Conservation (phyloP, 2,329 filamentous ascomycete species). For the Gnomoniopsis smithogilvyi region DNA sequence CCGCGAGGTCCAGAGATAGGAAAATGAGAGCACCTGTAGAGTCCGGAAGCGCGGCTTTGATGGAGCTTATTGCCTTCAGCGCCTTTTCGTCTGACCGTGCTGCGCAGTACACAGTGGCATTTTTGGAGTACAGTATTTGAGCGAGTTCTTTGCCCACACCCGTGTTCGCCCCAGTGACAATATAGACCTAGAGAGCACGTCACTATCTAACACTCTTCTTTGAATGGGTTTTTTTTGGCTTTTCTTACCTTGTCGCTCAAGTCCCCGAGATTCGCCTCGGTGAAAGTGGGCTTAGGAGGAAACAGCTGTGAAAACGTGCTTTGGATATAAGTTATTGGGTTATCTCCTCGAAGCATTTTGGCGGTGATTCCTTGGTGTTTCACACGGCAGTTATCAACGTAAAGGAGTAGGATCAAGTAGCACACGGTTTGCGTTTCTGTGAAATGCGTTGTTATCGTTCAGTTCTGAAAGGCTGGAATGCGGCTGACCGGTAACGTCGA, state of each 20-base stretch:
- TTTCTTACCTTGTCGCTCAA: constrained; percentile 23
- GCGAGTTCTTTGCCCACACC: constrained; percentile 46
- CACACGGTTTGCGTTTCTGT: too few species aligned
- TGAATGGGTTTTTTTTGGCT: too few species aligned
- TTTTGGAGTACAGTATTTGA: constrained; percentile 46
- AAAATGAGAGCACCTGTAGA: constrained; percentile 30
- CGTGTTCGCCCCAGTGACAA: constrained; percentile 38
- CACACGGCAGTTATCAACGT: too few species aligned
- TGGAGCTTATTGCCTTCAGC: constrained; percentile 36
- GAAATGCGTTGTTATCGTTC: too few species aligned
- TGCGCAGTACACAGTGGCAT: constrained; percentile 50
- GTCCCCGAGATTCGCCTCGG: constrained; percentile 28
- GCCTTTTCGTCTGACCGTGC: constrained; percentile 40
- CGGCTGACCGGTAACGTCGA: too few species aligned
- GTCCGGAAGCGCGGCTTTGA: constrained; percentile 25
- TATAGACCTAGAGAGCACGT: constrained; percentile 34
- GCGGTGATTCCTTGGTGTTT: too few species aligned
- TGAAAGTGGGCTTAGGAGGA: constrained; percentile 28
- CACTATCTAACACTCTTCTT: too few species aligned
- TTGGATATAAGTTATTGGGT: not conserved
- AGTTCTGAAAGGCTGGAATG: too few species aligned
- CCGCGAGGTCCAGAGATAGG: constrained; percentile 29
- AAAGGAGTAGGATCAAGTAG: too few species aligned
- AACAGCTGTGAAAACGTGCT: constrained; percentile 22
- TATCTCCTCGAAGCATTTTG: not conserved